Percentiles rank a stretch among this genome's conserved stretches.
Evolutionary conservation across 352 stramenopile genomes (phyloP).

Genomic region (Phytophthora colocasiae): DNA sequence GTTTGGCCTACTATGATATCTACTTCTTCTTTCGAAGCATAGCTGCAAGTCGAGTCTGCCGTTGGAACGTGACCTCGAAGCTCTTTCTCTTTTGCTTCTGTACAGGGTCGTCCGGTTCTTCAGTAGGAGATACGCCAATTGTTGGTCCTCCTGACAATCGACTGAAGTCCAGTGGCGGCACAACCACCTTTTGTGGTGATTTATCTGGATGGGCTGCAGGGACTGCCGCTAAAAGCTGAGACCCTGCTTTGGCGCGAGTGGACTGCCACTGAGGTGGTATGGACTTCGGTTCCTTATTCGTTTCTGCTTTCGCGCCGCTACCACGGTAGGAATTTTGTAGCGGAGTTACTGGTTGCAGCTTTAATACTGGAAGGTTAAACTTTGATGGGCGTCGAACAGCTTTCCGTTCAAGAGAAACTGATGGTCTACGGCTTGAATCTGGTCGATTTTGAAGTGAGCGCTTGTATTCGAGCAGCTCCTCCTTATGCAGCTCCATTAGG

Average conservation of each 20-base stretch:
- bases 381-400: constrained; percentile 20
- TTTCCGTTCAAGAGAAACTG: constrained; percentile 20
- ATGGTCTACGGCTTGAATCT: constrained; percentile 15
- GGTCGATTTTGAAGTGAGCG: constrained; percentile 25
- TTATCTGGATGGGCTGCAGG: constrained; percentile 6
- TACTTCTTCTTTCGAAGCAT: constrained; percentile 61
- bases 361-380: constrained; percentile 27
- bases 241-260: constrained; percentile 47
- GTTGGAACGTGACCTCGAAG: constrained; percentile 57
- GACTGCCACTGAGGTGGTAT: constrained; percentile 68
- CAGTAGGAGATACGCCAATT: constrained; percentile 7
- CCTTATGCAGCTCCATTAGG: constrained; percentile 76
- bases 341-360: constrained; percentile 31
- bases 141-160: constrained; percentile 18
- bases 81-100: constrained; percentile 47
- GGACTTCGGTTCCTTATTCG: constrained; percentile 23
- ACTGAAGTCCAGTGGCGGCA: constrained; percentile 44
- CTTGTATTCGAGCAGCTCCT: constrained; percentile 76
- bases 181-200: constrained; percentile 11
- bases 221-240: constrained; percentile 15
- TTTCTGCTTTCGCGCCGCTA: constrained; percentile 2
- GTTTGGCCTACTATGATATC: background rate
- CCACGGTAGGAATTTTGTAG: constrained; percentile 16
- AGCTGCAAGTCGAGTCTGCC: constrained; percentile 58
- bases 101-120: constrained; percentile 20